A percentile compares a stretch with the other conserved stretches of the same genome.
These are phyloP conservation scores for Aristolochia fimbriata DNA, from an alignment of 164 flowering plant species.

Conservation along the genomic window DNA sequence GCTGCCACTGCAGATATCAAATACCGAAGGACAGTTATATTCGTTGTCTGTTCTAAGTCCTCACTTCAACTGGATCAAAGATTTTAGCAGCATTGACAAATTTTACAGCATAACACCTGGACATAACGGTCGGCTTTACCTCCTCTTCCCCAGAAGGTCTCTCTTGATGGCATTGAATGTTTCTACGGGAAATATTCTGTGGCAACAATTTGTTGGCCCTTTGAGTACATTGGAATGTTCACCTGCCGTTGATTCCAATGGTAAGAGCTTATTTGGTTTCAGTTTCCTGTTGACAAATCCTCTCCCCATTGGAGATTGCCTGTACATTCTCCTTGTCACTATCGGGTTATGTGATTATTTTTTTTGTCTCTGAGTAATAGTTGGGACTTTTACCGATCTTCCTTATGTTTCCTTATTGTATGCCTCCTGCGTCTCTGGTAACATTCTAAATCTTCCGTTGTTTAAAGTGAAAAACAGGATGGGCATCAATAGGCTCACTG, in stretches of 20 bases:
- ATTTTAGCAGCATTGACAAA: slow-evolving; percentile 55
- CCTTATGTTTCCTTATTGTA: not conserved
- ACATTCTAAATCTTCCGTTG: slow-evolving; percentile 7
- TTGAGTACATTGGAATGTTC: slow-evolving; percentile 35
- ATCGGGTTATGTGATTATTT: not conserved
- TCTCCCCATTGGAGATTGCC: too few species aligned
- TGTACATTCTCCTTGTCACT: not conserved
- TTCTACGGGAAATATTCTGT: slow-evolving; percentile 50
- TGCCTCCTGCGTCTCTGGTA: not conserved
- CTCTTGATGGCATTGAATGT: slow-evolving; percentile 62
- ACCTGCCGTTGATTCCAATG: slow-evolving; percentile 70
- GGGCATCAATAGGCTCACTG: slow-evolving; percentile 81
- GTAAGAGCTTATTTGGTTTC: slow-evolving; percentile 22
- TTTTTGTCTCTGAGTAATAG: not conserved
- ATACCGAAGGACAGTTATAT: slow-evolving; percentile 69
- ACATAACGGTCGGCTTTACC: slow-evolving; percentile 69
- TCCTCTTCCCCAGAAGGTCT: slow-evolving; percentile 41
- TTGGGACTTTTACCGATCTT: not conserved
- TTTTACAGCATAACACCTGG: slow-evolving; percentile 50
- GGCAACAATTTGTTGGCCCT: slow-evolving; percentile 71
- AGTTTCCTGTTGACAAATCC: too few species aligned
- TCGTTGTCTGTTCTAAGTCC: slow-evolving; percentile 50
- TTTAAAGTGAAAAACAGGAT: slow-evolving; percentile 54
- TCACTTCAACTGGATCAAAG: slow-evolving; percentile 74
- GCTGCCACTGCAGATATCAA: slow-evolving; percentile 50